These are phyloP conservation scores for Trichoderma asperellum DNA, from an alignment of 2,329 filamentous ascomycete species.

Conservation along the genomic window DNA sequence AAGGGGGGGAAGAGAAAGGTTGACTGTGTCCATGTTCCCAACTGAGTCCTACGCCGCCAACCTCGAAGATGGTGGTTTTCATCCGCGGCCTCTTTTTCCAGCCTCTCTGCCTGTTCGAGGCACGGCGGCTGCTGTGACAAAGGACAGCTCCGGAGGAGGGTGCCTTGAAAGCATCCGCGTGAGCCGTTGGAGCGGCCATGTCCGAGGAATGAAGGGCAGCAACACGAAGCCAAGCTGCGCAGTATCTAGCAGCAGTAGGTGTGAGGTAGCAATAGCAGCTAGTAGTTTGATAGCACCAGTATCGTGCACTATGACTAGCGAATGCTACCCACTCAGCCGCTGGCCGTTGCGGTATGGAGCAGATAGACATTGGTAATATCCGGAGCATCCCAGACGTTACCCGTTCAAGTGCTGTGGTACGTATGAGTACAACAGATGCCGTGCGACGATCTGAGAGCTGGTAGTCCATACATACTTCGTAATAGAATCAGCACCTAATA, in stretches of 20 bases:
- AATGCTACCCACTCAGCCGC: slow-evolving; percentile 21
- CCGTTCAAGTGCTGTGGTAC: slow-evolving; percentile 10
- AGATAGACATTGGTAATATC: slow-evolving; percentile 18
- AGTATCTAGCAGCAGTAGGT: not conserved
- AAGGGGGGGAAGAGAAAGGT: slow-evolving; percentile 3
- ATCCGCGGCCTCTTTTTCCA: not conserved
- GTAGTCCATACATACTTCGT: not conserved
- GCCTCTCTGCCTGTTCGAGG: not conserved
- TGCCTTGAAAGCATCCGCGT: slow-evolving; percentile 18
- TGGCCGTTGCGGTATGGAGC: not conserved
- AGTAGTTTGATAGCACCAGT: not conserved
- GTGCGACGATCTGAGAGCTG: slow-evolving; percentile 21
- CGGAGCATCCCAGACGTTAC: slow-evolving; percentile 20
- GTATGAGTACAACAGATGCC: not conserved
- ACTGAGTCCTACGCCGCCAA: slow-evolving; percentile 19
- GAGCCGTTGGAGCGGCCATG: slow-evolving; percentile 18
- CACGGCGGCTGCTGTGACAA: slow-evolving; percentile 16
- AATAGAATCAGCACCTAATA: slow-evolving; percentile 9
- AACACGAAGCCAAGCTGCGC: not conserved
- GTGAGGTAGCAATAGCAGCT: slow-evolving; percentile 1
- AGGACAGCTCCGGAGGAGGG: not conserved
- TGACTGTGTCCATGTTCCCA: slow-evolving; percentile 2
- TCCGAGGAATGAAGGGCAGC: slow-evolving; percentile 11
- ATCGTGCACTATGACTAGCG: slow-evolving; percentile 17
- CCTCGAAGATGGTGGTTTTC: slow-evolving; percentile 6